Evolutionary conservation across 352 stramenopile genomes (phyloP), one percentile per base, ranked within the genome.

Genomic region (Phytophthora litchii): DNA sequence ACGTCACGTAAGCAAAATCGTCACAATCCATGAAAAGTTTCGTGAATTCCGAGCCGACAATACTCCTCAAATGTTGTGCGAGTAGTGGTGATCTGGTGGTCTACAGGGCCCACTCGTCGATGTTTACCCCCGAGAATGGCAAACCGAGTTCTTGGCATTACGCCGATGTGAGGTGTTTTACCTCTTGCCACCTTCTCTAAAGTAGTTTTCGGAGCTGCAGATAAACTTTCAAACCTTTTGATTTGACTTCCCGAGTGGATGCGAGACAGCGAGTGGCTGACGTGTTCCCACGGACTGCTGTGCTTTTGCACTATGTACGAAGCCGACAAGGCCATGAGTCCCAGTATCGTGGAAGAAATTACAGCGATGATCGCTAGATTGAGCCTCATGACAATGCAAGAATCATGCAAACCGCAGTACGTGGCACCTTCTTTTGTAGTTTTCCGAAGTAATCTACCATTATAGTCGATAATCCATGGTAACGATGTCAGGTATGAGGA

Each of bases 11-110:
- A 3, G 65, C 65, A 16, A 74, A 67, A 40, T 74, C 65, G 27
- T 70, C 65, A 17, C 65, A 74, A 45, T 70, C 65, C 43, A 43
- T 56, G 44, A 74, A 74, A 19, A 74, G 49, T 32, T 49, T 55
- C 0, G 43, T 57, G 36, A 74, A 70, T 1, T 42, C 23, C 4
- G 38, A 66, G 3, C 65, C 65, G 25, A 56, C 65, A 74, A 20
- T 52, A 54, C 20, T 63, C 43, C 41, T 74, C 65, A 8, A 74
- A 74, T 1, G 51, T 70, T 1, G 64, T 73, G 3, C 56, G 48
- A 10, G 27, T 63, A 5, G 44, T 67, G 4, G 46, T 45, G 25
- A 69, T 46, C 0, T 53, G 35, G 32, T 59, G 53, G 3, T 54
- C 40, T 41, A 14, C 19, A 11, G 47, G 54, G 2, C 60, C 46